Base-by-base conservation (phyloP, 176 grass and related monocot species). In the Chloris gayana region DNA sequence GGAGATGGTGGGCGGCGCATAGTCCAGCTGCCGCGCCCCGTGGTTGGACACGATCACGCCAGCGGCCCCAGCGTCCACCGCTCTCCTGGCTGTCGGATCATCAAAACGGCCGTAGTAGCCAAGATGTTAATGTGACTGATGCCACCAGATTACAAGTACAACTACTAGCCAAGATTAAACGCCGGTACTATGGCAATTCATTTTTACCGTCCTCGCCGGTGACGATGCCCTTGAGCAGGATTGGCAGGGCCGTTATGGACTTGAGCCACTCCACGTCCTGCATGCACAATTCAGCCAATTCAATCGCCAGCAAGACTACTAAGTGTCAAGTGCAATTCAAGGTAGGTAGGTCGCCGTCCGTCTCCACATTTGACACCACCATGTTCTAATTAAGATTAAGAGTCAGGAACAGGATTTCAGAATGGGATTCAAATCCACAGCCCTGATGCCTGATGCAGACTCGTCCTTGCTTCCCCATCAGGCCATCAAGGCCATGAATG, bases 21-120 rank as follows among this genome's bases (percentile, higher is more conserved):
- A 92, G 71, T 97, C 89, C 17, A 94, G 87, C 75, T 97, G 94
- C 71, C 94, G 76, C 9, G 73, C 89, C 25, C 94, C 91, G 4
- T 97, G 94, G 78, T 94, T 94, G 72, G 94, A 97, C 78, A 97
- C 94, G 22, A 97, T 84, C 38, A 97, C 85, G 21, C 94, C 91
- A 31, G 87, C 66, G 71, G 38, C n/a, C 87, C 89, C 89, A 0
- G 45, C 79, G 62, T 97, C 91, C 64, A 90, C 91, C 3, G 89
- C 94, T 59, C 72, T 94, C 76, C 69, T 84, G 29, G 91, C 91
- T 92, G 94, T 57, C 30, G 6, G 33, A 11, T 4, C 5, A 54
- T 6, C 50, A 54, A 54, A 54, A 22, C 50, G 50, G 4, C n/a
- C 59, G 27, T 47, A 12, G 18, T 25, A 41, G 39, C 0, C 2